These are phyloP conservation scores for Aspergillus viridinutans DNA, from an alignment of 2,329 filamentous ascomycete genomes.

Conservation along the genomic window DNA sequence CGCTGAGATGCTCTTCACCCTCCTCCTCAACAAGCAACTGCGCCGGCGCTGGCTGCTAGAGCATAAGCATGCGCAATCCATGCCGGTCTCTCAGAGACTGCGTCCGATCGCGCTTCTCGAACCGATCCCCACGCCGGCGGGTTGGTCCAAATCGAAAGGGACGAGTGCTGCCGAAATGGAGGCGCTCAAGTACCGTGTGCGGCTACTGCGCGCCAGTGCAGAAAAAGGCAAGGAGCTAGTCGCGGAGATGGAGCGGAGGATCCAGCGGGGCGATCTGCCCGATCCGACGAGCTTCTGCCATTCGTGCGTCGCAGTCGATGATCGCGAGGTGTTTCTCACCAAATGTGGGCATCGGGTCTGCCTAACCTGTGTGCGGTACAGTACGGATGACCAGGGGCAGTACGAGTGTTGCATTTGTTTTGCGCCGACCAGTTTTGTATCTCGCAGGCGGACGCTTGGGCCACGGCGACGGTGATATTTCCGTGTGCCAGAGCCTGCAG, in stretches of 20 bases:
- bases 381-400: neutral
- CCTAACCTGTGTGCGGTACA: neutral
- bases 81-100: neutral
- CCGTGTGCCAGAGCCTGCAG: neutral
- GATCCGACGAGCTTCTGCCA: neutral
- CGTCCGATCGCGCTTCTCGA: neutral
- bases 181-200: neutral
- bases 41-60: neutral
- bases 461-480: neutral
- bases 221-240: neutral
- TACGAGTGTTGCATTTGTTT: neutral
- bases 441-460: neutral
- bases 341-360: neutral
- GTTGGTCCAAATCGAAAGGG: neutral
- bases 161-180: neutral
- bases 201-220: neutral
- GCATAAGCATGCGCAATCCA: neutral
- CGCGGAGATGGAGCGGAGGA: neutral
- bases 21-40: neutral
- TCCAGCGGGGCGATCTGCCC: neutral
- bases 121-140: neutral
- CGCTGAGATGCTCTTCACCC: neutral
- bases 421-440: neutral
- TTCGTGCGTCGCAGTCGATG: neutral
- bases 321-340: neutral